These are phyloP conservation scores for Blastomyces emzantsi DNA, from an alignment of 2,329 filamentous ascomycete species.

Conservation along the genomic window DNA sequence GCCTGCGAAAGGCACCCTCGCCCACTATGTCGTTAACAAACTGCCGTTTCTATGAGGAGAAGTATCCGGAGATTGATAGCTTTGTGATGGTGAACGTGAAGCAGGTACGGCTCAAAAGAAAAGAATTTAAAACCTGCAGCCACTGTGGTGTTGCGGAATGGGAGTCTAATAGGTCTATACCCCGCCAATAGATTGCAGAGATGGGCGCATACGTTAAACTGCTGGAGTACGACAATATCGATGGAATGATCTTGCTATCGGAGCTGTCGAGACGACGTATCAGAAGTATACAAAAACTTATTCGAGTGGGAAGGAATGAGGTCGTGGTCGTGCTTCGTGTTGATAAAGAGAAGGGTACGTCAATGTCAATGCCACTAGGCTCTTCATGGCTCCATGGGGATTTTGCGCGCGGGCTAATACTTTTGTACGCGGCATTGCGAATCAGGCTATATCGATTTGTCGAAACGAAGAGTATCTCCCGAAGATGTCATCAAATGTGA, in stretches of 20 bases:
- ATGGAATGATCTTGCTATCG: conserved; percentile 98
- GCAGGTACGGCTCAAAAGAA: conserved; percentile 52
- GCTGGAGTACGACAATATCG: conserved; percentile 99
- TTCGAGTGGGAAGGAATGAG: conserved; percentile 94
- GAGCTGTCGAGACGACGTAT: conserved; percentile 98
- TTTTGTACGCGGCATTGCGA: background rate
- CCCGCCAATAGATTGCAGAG: conserved; percentile 68
- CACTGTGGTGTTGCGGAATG: background rate
- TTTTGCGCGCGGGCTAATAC: background rate
- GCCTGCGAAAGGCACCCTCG: conserved; percentile 21
- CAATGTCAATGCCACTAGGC: background rate
- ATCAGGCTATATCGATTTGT: conserved; percentile 89
- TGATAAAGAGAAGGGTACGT: conserved; percentile 91
- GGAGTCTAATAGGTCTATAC: background rate
- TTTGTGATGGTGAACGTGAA: conserved; percentile 99
- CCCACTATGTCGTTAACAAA: conserved; percentile 88
- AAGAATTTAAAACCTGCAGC: background rate
- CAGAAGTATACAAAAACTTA: conserved; percentile 96
- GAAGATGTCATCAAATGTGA: conserved; percentile 98
- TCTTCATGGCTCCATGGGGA: background rate
- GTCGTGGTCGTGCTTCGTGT: conserved; percentile 97
- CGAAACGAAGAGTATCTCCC: conserved; percentile 92
- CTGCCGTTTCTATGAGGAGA: conserved; percentile 96
- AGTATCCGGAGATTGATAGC: conserved; percentile 96
- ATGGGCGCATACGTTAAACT: conserved; percentile 99